phyloP scores from a whole-genome alignment of 148 eudicot species.

The Chenopodium berlandieri region DNA sequence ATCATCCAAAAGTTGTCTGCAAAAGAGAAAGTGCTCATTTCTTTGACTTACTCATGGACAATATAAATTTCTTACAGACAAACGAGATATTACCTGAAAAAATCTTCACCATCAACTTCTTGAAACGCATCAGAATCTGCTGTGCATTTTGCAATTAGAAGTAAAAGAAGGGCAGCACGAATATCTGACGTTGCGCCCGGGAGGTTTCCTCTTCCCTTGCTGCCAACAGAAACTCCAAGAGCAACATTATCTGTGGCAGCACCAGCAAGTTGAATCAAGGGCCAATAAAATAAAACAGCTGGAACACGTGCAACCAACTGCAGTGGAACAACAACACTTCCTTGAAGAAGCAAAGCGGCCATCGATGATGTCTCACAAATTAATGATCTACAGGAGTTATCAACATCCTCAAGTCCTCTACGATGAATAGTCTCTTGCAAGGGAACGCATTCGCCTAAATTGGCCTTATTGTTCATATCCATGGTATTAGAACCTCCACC shows the following conservation, averaged over 20 bases:
- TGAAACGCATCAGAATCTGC: slow-evolving; percentile 87
- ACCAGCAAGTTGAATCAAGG: slow-evolving; percentile 94
- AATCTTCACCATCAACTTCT: slow-evolving; percentile 92
- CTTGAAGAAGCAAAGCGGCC: slow-evolving; percentile 91
- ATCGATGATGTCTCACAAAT: slow-evolving; percentile 80
- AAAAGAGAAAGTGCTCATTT: slow-evolving; percentile 18
- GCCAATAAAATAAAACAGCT: slow-evolving; percentile 91
- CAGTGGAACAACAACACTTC: slow-evolving; percentile 93
- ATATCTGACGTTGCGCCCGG: slow-evolving; percentile 99
- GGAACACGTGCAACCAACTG: slow-evolving; percentile 94
- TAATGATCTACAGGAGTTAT: slow-evolving; percentile 39
- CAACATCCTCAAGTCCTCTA: slow-evolving; percentile 56
- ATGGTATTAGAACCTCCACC: slow-evolving; percentile 39
- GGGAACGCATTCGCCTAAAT: slow-evolving; percentile 38
- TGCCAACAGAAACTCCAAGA: slow-evolving; percentile 97
- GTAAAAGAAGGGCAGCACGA: slow-evolving; percentile 93
- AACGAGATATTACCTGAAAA: slow-evolving; percentile 58
- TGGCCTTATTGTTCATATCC: slow-evolving; percentile 37
- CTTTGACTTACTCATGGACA: not conserved
- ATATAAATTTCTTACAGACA: not conserved
- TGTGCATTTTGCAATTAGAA: slow-evolving; percentile 95
- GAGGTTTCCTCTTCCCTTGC: slow-evolving; percentile 94
- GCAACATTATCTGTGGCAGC: slow-evolving; percentile 98
- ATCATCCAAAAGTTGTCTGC: slow-evolving; percentile 91
- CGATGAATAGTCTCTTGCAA: slow-evolving; percentile 41